These are phyloP conservation scores for Colletotrichum sp. DNA, from an alignment of 2,329 filamentous ascomycete species.

Conservation along the genomic window DNA sequence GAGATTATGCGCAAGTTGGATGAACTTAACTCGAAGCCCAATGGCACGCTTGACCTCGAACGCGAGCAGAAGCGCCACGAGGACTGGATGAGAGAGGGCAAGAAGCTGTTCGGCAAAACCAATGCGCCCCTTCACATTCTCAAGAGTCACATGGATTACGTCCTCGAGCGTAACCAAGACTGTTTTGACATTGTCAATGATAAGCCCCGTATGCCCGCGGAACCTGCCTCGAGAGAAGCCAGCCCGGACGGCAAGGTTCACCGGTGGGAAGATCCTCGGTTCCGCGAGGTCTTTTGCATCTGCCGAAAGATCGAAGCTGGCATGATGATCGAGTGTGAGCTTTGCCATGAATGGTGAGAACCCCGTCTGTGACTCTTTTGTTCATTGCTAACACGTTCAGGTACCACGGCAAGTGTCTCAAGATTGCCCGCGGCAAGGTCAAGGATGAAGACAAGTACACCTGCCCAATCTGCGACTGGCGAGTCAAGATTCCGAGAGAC, in stretches of 20 bases:
- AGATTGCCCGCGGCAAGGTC: slow-evolving; percentile 96
- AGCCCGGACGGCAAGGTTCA: slow-evolving; percentile 57
- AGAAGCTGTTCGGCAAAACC: slow-evolving; percentile 97
- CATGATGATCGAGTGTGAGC: slow-evolving; percentile 99
- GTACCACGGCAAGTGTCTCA: slow-evolving; percentile 98
- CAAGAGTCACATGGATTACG: slow-evolving; percentile 92
- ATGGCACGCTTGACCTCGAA: slow-evolving; percentile 89
- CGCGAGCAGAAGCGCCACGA: slow-evolving; percentile 94
- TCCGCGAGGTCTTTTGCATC: slow-evolving; percentile 91
- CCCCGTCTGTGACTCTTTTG: not conserved
- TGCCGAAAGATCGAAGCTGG: slow-evolving; percentile 92
- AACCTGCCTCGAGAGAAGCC: slow-evolving; percentile 87
- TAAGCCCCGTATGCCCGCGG: slow-evolving; percentile 86
- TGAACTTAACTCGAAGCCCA: slow-evolving; percentile 90
- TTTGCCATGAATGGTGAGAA: slow-evolving; percentile 93
- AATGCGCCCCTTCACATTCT: slow-evolving; percentile 97
- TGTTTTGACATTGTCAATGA: slow-evolving; percentile 90
- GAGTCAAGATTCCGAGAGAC: slow-evolving; percentile 95
- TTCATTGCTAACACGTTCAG: slow-evolving; percentile 42
- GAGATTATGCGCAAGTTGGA: slow-evolving; percentile 87
- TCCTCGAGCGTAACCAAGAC: slow-evolving; percentile 84
- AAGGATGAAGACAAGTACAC: slow-evolving; percentile 99
- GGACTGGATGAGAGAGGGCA: slow-evolving; percentile 98
- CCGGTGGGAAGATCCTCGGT: slow-evolving; percentile 66
- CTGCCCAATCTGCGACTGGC: slow-evolving; percentile 97